Conservation (phyloP, 2,329 filamentous ascomycete species). For the Fusarium xyrophilum region DNA sequence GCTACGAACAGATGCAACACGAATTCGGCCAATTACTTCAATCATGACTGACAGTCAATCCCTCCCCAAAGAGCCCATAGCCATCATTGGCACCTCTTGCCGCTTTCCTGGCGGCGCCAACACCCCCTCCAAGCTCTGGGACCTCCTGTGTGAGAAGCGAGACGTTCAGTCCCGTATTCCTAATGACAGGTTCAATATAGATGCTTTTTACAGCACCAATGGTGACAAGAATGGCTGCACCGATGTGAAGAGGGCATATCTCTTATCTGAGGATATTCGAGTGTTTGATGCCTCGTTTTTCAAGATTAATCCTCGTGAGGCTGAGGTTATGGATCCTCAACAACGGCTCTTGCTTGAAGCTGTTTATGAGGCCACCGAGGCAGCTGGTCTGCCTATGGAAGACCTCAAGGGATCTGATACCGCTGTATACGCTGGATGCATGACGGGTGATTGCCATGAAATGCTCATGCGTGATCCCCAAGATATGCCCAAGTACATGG, state of each 20-base stretch:
- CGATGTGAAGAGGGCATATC: conserved; percentile 1
- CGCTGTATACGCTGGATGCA: neutral
- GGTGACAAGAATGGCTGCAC: conserved; percentile 4
- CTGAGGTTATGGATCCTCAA: conserved; percentile 7
- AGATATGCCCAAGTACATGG: conserved; percentile 11
- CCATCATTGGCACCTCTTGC: conserved; percentile 50
- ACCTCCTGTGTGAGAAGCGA: neutral
- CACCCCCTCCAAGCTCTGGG: conserved; percentile 24
- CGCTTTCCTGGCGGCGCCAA: conserved; percentile 48
- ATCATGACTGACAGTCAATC: neutral
- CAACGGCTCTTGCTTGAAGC: conserved; percentile 2
- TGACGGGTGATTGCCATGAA: conserved; percentile 3
- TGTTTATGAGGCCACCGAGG: neutral
- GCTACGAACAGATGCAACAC: neutral
- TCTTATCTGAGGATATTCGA: neutral
- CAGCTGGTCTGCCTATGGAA: neutral
- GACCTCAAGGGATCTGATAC: conserved; percentile 2
- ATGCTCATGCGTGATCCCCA: conserved; percentile 8
- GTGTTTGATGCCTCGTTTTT: conserved; percentile 40
- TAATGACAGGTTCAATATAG: neutral
- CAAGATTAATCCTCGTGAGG: conserved; percentile 1
- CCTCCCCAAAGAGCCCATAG: conserved; percentile 46
- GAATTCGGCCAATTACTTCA: neutral
- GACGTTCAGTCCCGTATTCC: neutral
- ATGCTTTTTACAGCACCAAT: conserved; percentile 4